Conservation (phyloP, 1,284 basidiomycete species). For the Rugiboletus extremiorientalis region DNA sequence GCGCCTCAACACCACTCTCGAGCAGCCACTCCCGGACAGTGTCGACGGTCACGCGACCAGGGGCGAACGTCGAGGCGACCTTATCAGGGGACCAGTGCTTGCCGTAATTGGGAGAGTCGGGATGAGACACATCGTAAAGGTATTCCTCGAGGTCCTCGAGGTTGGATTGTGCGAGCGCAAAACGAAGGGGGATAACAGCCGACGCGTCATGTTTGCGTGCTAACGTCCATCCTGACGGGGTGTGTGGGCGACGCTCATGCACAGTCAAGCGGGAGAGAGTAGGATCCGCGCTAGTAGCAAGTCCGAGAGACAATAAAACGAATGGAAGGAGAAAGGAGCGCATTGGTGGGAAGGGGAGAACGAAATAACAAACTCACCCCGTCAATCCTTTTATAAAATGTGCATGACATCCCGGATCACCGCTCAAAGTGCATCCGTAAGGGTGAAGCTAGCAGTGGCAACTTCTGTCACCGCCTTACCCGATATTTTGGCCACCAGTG, state of each 20-base stretch:
- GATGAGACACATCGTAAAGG: slow-evolving; percentile 46
- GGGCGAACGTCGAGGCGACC: slow-evolving; percentile 44
- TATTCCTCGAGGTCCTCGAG: slow-evolving; percentile 38
- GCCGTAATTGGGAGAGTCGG: slow-evolving; percentile 45
- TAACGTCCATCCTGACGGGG: slow-evolving; percentile 38
- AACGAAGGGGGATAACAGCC: slow-evolving; percentile 40
- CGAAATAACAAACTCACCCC: not conserved
- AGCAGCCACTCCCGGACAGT: slow-evolving; percentile 41
- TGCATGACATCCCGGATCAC: not conserved
- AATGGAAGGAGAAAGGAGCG: slow-evolving; percentile 25
- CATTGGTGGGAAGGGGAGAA: slow-evolving; percentile 6
- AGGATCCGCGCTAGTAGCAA: slow-evolving; percentile 17
- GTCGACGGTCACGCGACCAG: slow-evolving; percentile 37
- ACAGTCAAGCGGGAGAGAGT: slow-evolving; percentile 11
- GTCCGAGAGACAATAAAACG: slow-evolving; percentile 22
- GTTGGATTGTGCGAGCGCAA: slow-evolving; percentile 46
- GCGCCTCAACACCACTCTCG: slow-evolving; percentile 35
- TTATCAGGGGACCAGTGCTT: slow-evolving; percentile 45
- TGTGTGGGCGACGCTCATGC: slow-evolving; percentile 37
- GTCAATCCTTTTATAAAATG: not conserved
- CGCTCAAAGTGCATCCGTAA: no score
- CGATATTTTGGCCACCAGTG: no score
- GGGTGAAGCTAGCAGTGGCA: no score
- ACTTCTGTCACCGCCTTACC: no score
- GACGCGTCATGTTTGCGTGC: slow-evolving; percentile 30